These are phyloP conservation scores for Umbelopsis sp. DNA, from an alignment of 192 early-diverging fungal species.

Conservation along the genomic window DNA sequence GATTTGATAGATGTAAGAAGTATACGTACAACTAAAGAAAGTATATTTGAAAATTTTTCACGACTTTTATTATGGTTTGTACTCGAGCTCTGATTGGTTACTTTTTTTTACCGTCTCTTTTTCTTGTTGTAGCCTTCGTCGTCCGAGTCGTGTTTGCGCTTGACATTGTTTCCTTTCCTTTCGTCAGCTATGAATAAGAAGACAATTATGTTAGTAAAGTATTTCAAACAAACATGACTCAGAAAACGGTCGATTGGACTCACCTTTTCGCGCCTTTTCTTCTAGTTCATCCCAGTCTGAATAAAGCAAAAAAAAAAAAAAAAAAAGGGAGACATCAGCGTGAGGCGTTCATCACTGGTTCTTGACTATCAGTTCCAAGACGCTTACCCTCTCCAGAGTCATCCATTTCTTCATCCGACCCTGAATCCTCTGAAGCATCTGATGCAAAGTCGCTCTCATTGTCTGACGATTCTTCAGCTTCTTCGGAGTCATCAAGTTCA, in stretches of 20 bases:
- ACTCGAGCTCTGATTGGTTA: not conserved
- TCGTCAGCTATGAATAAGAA: slow-evolving; percentile 24
- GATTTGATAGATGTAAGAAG: slow-evolving; percentile 17
- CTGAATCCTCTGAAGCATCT: slow-evolving; percentile 56
- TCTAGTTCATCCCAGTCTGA: slow-evolving; percentile 83
- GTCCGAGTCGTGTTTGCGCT: slow-evolving; percentile 26
- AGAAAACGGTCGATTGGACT: not conserved
- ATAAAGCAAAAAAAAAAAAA: not conserved
- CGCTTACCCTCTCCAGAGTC: slow-evolving; percentile 46
- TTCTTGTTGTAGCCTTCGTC: slow-evolving; percentile 24
- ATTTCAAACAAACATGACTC: not conserved
- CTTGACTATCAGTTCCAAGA: not conserved
- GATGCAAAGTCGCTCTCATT: slow-evolving; percentile 65
- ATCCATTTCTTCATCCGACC: slow-evolving; percentile 63
- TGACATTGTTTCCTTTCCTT: slow-evolving; percentile 11
- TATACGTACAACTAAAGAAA: slow-evolving; percentile 19
- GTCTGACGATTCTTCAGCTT: slow-evolving; percentile 53
- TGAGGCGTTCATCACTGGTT: not conserved
- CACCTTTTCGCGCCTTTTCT: slow-evolving; percentile 72
- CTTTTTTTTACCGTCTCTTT: slow-evolving; percentile 25
- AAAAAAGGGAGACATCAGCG: not conserved
- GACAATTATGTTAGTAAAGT: not conserved
- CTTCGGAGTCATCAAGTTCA: slow-evolving; percentile 59
- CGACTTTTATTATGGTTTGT: not conserved
- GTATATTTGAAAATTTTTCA: slow-evolving; percentile 17